These are phyloP conservation scores for Scheffersomyces titani DNA, from an alignment of 1,139 yeast species.

Conservation along the genomic window DNA sequence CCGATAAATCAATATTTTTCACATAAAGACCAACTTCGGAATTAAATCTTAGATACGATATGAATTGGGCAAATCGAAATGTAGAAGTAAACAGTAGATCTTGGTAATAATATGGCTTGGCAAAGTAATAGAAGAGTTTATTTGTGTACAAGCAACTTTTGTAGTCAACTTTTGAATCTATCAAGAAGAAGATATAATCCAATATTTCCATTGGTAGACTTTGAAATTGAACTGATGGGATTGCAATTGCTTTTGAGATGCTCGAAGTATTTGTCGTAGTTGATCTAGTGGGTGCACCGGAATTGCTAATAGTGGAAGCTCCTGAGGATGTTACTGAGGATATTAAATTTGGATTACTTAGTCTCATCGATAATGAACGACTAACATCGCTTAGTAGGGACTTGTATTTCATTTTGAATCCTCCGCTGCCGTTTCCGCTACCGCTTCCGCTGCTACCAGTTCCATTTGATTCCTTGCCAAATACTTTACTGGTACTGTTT, in stretches of 20 bases:
- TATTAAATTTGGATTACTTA: conserved; percentile 18
- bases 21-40: conserved; percentile 59
- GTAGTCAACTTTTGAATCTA: conserved; percentile 28
- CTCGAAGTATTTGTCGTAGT: not conserved
- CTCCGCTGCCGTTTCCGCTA: conserved; percentile 8
- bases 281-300: conserved; percentile 2
- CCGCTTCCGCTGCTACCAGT: not conserved
- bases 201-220: conserved; percentile 38
- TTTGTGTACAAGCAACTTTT: conserved; percentile 50
- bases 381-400: conserved; percentile 44
- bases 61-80: conserved; percentile 76
- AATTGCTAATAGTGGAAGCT: not conserved
- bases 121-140: conserved; percentile 49
- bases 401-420: conserved; percentile 46
- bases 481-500: conserved; percentile 13
- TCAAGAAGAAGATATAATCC: conserved; percentile 31
- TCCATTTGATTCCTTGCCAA: conserved; percentile 3
- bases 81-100: conserved; percentile 62
- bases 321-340: conserved; percentile 1
- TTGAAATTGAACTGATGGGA: conserved; percentile 14
- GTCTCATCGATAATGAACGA: conserved; percentile 22
- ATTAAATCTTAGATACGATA: conserved; percentile 59
- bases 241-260: not conserved
- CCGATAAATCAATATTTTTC: conserved; percentile 57
- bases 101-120: conserved; percentile 56